phyloP scores from a whole-genome alignment of 805 yeast species.

The Metschnikowia chrysomelidarum region DNA sequence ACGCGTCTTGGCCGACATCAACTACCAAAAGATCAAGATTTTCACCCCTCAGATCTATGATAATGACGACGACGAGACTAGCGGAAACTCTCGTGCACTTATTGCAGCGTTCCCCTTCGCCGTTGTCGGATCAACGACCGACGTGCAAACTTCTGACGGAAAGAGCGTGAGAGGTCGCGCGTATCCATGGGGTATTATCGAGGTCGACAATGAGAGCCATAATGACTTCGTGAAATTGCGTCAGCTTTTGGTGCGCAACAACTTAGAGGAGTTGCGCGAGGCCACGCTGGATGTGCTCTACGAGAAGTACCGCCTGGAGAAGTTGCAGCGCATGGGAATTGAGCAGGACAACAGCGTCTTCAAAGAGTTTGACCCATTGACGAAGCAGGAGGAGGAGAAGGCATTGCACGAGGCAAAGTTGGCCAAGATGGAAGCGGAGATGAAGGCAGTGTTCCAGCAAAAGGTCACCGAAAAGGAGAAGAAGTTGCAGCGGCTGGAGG shows the following conservation, averaged over 20 bases:
- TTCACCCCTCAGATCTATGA: conserved; percentile 79
- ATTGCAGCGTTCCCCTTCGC: conserved; percentile 84
- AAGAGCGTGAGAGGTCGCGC: conserved; percentile 83
- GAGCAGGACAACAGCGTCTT: conserved; percentile 92
- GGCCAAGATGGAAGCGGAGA: conserved; percentile 91
- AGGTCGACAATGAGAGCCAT: conserved; percentile 91
- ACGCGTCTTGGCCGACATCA: conserved; percentile 74
- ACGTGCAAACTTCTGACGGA: conserved; percentile 71
- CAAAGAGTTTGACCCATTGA: conserved; percentile 88
- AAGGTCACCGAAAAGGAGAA: conserved; percentile 96
- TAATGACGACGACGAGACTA: conserved; percentile 82
- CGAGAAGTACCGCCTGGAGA: conserved; percentile 86
- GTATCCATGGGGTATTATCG: conserved; percentile 97
- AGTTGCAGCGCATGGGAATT: conserved; percentile 78
- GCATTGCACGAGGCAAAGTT: conserved; percentile 90
- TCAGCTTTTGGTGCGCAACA: conserved; percentile 83
- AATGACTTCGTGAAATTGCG: conserved; percentile 89
- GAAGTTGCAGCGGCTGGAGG: conserved; percentile 94
- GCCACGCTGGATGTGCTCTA: conserved; percentile 71
- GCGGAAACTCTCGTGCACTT: conserved; percentile 61
- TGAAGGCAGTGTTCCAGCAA: conserved; percentile 94
- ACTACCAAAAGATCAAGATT: conserved; percentile 63
- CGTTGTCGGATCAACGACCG: conserved; percentile 82
- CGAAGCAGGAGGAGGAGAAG: conserved; percentile 91
- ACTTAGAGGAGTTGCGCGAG: conserved; percentile 91